Base-by-base conservation (phyloP, 2,329 filamentous ascomycete species). In the Plenodomus tracheiphilus region DNA sequence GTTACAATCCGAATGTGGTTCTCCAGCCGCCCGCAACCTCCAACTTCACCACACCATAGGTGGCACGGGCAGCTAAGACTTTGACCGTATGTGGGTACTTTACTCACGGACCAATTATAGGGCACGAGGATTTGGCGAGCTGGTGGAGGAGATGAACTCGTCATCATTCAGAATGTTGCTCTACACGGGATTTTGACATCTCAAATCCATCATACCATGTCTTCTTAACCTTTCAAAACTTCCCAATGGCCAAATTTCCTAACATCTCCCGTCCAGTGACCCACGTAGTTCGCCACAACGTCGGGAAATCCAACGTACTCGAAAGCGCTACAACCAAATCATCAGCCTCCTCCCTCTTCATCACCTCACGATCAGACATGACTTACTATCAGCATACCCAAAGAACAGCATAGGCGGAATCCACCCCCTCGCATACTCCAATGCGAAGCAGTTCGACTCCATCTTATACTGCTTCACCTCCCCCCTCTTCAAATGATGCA, bases 381-480 rank as follows among this genome's bases (percentile, higher is more conserved):
- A 64, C 64, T 61, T 61, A 67, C 63, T 85, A 74, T 96, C 91
- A 55, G 90, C 88, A 71, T 87, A 93, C 51, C 91, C 91, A 72
- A 96, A 96, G 72, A 88, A 88, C 43, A 96, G 78, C 91, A 96
- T 96, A 49, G 88, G 88, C 39, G 91, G 91, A 73, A 96, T 95
- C 89, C 90, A 96, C 56, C 91, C 91, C 59, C 87, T 80, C 39
- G 89, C 89, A 73, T 92, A 89, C 79, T 93, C 89, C 61, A 94
- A 80, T 44, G 89, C 89, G 74, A 91, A 92, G 78, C 87, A 91
- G 51, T 76, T 78, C 49, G 82, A 81, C 53, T 87, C 84, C 86
- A 92, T 91, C 76, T 83, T 85, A 77, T 93, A 93, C 81, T 94
- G 89, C 81, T 90, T 91, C 51, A 86, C 87, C 49, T 79, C 75